Percentiles rank a stretch among this genome's conserved stretches.
Evolutionary conservation across 2,329 filamentous ascomycete species (phyloP).

Genomic region (Cordyceps militaris): DNA sequence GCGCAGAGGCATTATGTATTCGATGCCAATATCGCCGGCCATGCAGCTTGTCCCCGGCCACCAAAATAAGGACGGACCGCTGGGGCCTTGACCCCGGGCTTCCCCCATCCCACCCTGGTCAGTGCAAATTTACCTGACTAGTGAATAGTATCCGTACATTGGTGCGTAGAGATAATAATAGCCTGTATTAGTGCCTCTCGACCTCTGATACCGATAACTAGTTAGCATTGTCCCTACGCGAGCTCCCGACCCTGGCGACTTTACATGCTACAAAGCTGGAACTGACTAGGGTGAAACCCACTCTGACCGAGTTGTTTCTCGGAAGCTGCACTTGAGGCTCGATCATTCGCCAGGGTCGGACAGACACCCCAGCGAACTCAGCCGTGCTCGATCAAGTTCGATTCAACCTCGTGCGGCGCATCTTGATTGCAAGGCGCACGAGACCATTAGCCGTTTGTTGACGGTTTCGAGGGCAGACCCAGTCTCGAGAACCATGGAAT

Average conservation of each 20-base stretch:
- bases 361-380: constrained; percentile 1
- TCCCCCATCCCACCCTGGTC: constrained; percentile 3
- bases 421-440: background rate
- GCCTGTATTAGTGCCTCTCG: background rate
- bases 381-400: constrained; percentile 4
- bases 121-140: constrained; percentile 9
- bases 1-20: background rate
- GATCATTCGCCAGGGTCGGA: constrained; percentile 8
- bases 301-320: background rate
- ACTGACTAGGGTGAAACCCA: constrained; percentile 8
- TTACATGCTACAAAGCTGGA: constrained; percentile 4
- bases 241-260: constrained; percentile 1
- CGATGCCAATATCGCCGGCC: background rate
- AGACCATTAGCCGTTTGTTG: background rate
- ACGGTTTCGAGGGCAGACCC: background rate
- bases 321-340: constrained; percentile 8
- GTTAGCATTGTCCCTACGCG: background rate
- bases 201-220: too few relatives aligned
- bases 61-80: background rate
- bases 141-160: constrained; percentile 7
- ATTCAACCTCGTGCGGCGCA: background rate
- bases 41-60: background rate
- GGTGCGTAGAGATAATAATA: background rate
- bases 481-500: background rate
- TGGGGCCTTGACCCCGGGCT: constrained; percentile 6